phyloP scores from a whole-genome alignment of 441 rosid genomes.

The Aleurites moluccanus region DNA sequence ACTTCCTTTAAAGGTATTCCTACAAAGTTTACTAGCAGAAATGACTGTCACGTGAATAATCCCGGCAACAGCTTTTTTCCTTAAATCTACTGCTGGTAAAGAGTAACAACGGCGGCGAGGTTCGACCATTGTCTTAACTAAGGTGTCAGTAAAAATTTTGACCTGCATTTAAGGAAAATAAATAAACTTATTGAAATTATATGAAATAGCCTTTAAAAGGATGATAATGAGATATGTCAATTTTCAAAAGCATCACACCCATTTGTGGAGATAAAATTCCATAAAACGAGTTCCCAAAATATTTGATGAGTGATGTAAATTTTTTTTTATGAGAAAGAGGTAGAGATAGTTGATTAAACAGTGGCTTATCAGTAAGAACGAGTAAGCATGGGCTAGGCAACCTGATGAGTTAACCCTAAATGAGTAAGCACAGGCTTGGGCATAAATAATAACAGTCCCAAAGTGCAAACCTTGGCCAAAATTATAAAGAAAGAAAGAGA shows the following conservation, averaged over 20 bases:
- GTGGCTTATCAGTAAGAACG: background rate
- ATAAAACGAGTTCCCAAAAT: background rate
- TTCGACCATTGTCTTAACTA: slow-evolving; percentile 91
- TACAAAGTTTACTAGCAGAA: slow-evolving; percentile 68
- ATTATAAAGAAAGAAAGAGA: background rate
- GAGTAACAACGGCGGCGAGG: slow-evolving; percentile 81
- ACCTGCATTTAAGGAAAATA: slow-evolving; percentile 44
- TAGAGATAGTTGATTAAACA: background rate
- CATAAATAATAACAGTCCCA: background rate
- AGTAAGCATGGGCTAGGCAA: background rate
- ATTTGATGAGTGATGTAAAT: background rate
- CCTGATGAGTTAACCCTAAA: background rate
- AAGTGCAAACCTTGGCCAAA: background rate
- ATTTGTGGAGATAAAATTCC: background rate
- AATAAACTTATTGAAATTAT: background rate
- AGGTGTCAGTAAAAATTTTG: slow-evolving; percentile 72
- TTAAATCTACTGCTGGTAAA: slow-evolving; percentile 70
- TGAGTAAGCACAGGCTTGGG: background rate
- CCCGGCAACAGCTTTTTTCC: slow-evolving; percentile 86
- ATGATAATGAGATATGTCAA: background rate
- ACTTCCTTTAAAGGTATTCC: slow-evolving; percentile 60
- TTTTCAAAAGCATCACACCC: background rate
- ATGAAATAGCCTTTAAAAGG: background rate
- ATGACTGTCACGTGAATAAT: slow-evolving; percentile 70
- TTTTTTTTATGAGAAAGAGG: background rate